These are phyloP conservation scores for Talaromyces atroroseus DNA, from an alignment of 2,329 filamentous ascomycete genomes.

Conservation along the genomic window DNA sequence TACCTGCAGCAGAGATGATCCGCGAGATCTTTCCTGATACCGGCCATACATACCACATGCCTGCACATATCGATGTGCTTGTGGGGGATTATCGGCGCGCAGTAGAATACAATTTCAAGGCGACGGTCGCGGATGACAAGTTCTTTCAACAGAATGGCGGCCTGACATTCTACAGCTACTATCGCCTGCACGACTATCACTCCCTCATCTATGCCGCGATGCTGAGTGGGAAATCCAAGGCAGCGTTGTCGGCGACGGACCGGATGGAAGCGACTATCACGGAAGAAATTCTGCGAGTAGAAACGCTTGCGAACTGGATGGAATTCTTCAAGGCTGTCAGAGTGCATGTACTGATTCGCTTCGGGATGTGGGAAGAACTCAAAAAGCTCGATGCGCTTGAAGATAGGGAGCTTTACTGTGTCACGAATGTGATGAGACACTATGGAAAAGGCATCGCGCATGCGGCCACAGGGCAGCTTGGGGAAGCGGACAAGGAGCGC, in stretches of 20 bases:
- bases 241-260: constrained; percentile 54
- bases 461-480: constrained; percentile 51
- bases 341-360: constrained; percentile 14
- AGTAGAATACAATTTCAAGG: constrained; percentile 59
- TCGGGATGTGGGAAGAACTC: constrained; percentile 16
- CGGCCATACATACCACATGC: constrained; percentile 68
- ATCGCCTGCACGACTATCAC: constrained; percentile 66
- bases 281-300: constrained; percentile 48
- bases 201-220: constrained; percentile 68
- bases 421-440: constrained; percentile 59
- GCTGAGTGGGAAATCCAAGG: constrained; percentile 59
- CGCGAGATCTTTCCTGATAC: constrained; percentile 60
- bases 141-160: constrained; percentile 55
- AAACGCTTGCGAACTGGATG: constrained; percentile 15
- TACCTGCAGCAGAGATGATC: constrained; percentile 56
- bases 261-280: constrained; percentile 57
- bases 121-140: constrained; percentile 61
- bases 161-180: constrained; percentile 67
- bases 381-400: constrained; percentile 8
- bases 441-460: constrained; percentile 62
- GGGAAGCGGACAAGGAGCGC: constrained; percentile 39
- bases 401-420: constrained; percentile 56
- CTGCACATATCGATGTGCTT: constrained; percentile 66
- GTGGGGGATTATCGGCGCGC: constrained; percentile 63
- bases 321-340: constrained; percentile 13